Evolutionary conservation across 306 rosid genomes (phyloP), one percentile per base, ranked within the genome.

Genomic region (Carpinus fangiana): DNA sequence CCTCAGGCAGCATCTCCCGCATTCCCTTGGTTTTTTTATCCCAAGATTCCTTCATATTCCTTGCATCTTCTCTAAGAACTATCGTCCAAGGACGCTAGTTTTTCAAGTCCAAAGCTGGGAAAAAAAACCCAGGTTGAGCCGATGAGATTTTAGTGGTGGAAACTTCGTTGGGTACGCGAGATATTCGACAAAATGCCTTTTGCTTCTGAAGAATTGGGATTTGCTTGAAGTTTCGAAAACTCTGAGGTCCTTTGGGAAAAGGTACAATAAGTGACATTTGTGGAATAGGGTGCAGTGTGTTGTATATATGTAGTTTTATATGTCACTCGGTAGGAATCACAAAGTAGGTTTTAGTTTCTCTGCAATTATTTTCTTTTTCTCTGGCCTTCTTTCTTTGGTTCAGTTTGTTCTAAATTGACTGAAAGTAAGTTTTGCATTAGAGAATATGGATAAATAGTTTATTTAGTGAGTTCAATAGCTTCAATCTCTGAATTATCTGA

Each of bases 1-100:
- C 82, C 79, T 80, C 84, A 12, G 51, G 67, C 80, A 83, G 70
- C 82, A 78, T 78, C 83, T 51, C 82, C 66, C 70, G 68, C 80
- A 76, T 83, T 83, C 81, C 79, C 56, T 66, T 70, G 28, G n/a
- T 73, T 72, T 72, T 53, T 73, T 67, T 73, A 50, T 72, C 76
- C 76, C 26, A 46, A 73, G 79, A 75, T 85, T 73, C 83, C 74
- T 46, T 46, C 81, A 47, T 57, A 51, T 86, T 72, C 76, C 70
- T 56, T 9, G 55, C 17, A 52, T 67, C 54, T n/a, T 8, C 55
- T 75, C 72, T 11, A 21, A 14, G 10, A n/a, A 54, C 52, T 76
- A 10, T 57, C 18, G 26, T 78, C 68, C 28, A 45, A 52, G 43
- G 28, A 73, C 50, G 54, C 11, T 70, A 76, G 28, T 36, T 7